phyloP scores from a whole-genome alignment of 2,329 filamentous ascomycete genomes.

The Pseudogymnoascus sp. region DNA sequence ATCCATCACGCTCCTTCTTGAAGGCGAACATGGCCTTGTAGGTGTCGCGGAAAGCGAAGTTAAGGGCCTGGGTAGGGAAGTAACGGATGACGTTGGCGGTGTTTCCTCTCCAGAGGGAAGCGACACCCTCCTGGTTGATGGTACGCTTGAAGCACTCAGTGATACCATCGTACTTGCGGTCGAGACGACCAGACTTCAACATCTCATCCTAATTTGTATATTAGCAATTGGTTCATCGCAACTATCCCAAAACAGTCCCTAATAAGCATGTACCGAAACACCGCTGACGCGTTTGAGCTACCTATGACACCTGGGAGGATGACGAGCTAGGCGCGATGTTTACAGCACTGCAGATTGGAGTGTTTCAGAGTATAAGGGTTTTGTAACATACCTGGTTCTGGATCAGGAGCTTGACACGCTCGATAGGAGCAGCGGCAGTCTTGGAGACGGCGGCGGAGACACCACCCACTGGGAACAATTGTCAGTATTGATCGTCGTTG shows the following conservation, averaged over 20 bases:
- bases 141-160: conserved; percentile 92
- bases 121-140: conserved; percentile 79
- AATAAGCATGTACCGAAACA: not conserved
- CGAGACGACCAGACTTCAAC: conserved; percentile 96
- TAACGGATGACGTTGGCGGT: conserved; percentile 99
- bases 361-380: conserved; percentile 8
- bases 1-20: conserved; percentile 99
- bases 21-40: conserved; percentile 99
- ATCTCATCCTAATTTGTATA: conserved; percentile 78
- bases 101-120: conserved; percentile 98
- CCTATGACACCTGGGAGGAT: not conserved
- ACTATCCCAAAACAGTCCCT: not conserved
- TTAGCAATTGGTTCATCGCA: conserved; percentile 15
- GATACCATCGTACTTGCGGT: conserved; percentile 94
- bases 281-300: not conserved
- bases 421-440: conserved; percentile 98
- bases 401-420: conserved; percentile 99
- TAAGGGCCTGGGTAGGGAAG: conserved; percentile 99
- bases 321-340: not conserved
- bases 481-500: conserved; percentile 18
- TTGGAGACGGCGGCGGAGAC: conserved; percentile 99
- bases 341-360: not conserved
- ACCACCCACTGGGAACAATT: conserved; percentile 77
- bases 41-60: conserved; percentile 99
- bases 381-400: conserved; percentile 88